phyloP scores from a whole-genome alignment of 345 rosid species.

The Eucalyptus tenuipes region DNA sequence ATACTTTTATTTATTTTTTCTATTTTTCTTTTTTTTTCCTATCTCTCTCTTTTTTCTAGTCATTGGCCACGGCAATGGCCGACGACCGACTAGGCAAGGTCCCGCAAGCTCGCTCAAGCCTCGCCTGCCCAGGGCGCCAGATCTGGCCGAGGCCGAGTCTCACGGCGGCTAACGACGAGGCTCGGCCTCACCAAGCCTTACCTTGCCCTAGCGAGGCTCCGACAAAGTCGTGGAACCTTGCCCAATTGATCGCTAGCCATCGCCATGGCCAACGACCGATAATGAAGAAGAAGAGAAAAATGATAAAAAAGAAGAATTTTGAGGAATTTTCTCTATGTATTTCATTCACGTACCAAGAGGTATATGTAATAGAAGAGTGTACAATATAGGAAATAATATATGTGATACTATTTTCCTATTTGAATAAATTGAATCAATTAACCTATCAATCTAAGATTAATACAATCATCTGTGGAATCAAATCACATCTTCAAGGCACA shows the following conservation, averaged over 20 bases:
- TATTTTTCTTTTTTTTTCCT: accelerated
- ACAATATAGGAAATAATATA: background rate
- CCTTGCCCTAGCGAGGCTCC: no score
- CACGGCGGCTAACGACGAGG: accelerated
- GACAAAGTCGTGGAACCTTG: no score
- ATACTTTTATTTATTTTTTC: no score
- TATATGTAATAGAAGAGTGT: background rate
- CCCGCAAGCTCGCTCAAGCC: no score
- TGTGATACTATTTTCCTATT: background rate
- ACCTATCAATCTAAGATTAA: background rate
- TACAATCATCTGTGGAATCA: background rate
- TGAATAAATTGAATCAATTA: no score
- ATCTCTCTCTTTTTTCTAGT: no score
- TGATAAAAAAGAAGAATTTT: no score
- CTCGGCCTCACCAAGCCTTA: no score
- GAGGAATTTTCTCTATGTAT: background rate
- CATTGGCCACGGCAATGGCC: no score
- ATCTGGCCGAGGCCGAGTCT: accelerated
- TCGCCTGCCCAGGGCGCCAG: accelerated
- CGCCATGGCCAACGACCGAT: no score
- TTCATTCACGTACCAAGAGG: background rate
- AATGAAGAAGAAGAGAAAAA: no score
- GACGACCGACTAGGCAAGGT: accelerated
- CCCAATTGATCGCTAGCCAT: no score
- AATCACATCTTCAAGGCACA: background rate